phyloP scores from a whole-genome alignment of 345 rosid species.

The Eutrema yunnanense region DNA sequence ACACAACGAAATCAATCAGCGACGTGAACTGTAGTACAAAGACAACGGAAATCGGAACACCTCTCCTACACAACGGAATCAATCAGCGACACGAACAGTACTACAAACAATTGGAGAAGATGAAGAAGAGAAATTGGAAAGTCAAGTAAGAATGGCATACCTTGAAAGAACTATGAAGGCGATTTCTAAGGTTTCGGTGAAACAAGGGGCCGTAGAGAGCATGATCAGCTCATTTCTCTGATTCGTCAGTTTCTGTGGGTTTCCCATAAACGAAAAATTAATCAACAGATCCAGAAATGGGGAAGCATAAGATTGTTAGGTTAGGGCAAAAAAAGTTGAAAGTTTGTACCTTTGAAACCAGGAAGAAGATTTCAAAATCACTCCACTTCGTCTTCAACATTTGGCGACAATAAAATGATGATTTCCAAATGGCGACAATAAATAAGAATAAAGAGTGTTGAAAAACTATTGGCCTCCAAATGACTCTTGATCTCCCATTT shows the following conservation, averaged over 20 bases:
- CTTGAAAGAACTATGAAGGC: not conserved
- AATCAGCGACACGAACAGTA: not conserved
- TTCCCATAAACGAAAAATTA: not conserved
- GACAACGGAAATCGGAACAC: not conserved
- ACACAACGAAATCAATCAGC: not conserved
- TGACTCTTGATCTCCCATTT: too few species aligned
- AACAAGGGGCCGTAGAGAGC: not conserved
- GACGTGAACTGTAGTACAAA: not conserved
- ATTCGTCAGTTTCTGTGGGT: not conserved
- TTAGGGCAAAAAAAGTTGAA: too few species aligned
- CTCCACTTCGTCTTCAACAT: too few species aligned
- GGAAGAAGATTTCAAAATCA: too few species aligned
- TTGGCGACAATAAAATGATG: too few species aligned
- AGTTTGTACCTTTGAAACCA: too few species aligned
- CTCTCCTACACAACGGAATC: not conserved
- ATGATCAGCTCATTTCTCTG: not conserved
- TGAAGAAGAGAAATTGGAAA: not conserved
- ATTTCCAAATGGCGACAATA: too few species aligned
- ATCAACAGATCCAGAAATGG: too few species aligned
- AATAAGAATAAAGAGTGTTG: too few species aligned
- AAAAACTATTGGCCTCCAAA: too few species aligned
- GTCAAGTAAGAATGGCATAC: not conserved
- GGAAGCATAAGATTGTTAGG: too few species aligned
- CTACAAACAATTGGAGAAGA: not conserved
- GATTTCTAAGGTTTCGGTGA: conserved; percentile 19